Conservation (phyloP, 768 basidiomycete genomes). For the Agrocybe chaxingu region DNA sequence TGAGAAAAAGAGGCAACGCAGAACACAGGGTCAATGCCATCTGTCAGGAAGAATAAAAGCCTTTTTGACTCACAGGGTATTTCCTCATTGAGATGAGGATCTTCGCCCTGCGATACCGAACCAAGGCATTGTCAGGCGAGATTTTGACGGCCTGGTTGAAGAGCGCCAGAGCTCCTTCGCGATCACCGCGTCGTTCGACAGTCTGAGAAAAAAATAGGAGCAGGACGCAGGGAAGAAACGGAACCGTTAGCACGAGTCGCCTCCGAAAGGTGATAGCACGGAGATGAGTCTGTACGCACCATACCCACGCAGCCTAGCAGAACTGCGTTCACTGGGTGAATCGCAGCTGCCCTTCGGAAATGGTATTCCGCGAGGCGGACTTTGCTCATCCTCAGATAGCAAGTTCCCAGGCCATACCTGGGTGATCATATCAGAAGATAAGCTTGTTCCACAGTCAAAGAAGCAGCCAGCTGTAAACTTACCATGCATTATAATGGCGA, state of each 20-base stretch:
- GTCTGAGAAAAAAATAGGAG: conserved; percentile 48
- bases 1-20: not conserved
- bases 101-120: conserved; percentile 91
- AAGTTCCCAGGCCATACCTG: conserved; percentile 99
- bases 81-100: conserved; percentile 82
- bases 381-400: conserved; percentile 94
- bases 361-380: conserved; percentile 93
- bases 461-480: conserved; percentile 26
- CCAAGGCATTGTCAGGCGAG: conserved; percentile 87
- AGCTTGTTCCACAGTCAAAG: conserved; percentile 14
- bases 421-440: conserved; percentile 29
- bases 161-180: conserved; percentile 67
- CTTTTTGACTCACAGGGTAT: conserved; percentile 62
- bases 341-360: conserved; percentile 86
- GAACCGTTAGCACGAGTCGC: conserved; percentile 21
- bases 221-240: conserved; percentile 13
- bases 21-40: conserved; percentile 11
- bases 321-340: conserved; percentile 95
- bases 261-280: conserved; percentile 16
- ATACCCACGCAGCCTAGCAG: conserved; percentile 93
- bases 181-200: conserved; percentile 81
- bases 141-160: conserved; percentile 80
- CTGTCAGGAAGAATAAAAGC: conserved; percentile 5
- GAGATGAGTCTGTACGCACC: conserved; percentile 52
- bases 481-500: conserved; percentile 99